These are phyloP conservation scores for Glaciozyma antarctica DNA, from an alignment of 768 basidiomycete genomes.

Conservation along the genomic window DNA sequence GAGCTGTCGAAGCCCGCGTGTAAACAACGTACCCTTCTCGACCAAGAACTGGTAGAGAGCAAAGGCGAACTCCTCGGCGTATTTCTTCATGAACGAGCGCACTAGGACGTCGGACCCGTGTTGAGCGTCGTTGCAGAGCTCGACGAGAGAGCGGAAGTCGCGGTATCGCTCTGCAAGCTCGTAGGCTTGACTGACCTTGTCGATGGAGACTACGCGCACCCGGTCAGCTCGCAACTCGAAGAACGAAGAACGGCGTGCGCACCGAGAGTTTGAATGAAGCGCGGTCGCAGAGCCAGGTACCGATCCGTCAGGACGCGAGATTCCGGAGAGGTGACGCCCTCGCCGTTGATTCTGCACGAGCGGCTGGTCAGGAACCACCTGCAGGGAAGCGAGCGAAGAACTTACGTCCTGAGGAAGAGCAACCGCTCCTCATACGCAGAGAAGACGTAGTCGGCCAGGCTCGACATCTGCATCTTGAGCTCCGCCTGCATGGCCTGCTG, in stretches of 20 bases:
- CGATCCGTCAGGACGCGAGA: conserved; percentile 53
- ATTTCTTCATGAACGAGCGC: conserved; percentile 62
- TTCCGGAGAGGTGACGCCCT: conserved; percentile 49
- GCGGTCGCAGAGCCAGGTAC: conserved; percentile 63
- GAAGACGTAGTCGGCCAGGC: conserved; percentile 38
- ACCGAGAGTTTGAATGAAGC: conserved; percentile 73
- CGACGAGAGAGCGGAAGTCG: conserved; percentile 76
- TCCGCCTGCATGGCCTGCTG: conserved; percentile 35
- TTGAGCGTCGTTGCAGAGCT: conserved; percentile 61
- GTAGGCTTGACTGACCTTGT: conserved; percentile 62
- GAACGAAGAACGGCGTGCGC: conserved; percentile 36
- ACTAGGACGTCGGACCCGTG: conserved; percentile 39
- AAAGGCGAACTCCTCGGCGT: conserved; percentile 72
- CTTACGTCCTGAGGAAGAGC: conserved; percentile 19
- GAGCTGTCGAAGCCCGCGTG: not conserved
- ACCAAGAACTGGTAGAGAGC: conserved; percentile 90
- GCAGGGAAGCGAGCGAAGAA: not conserved
- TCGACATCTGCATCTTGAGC: conserved; percentile 39
- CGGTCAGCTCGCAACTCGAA: not conserved
- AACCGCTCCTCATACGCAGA: conserved; percentile 32
- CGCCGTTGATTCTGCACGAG: conserved; percentile 16
- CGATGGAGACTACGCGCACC: conserved; percentile 51
- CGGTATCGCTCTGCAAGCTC: conserved; percentile 72
- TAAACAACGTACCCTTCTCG: conserved; percentile 56
- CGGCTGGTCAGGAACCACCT: not conserved